Evolutionary conservation across 805 yeast genomes (phyloP).

Genomic region (Nematodospora valgi): DNA sequence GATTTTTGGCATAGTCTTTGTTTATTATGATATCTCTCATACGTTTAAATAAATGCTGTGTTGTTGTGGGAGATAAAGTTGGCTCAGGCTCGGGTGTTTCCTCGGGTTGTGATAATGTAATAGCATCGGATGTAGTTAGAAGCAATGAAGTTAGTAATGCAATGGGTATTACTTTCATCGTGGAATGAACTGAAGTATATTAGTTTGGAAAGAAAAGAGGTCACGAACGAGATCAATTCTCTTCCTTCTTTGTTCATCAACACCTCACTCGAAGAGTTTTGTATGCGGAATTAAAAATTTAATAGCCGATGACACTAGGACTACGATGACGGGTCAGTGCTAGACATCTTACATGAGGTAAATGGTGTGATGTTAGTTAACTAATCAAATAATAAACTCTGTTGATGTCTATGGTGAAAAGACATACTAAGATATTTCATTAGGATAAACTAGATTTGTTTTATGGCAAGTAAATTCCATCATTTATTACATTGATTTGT

Average conservation of each 20-base stretch:
- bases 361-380: slow-evolving; percentile 21
- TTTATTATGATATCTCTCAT: slow-evolving; percentile 27
- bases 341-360: too few relatives aligned
- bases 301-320: too few relatives aligned
- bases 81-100: background rate
- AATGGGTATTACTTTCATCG: too few relatives aligned
- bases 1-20: slow-evolving; percentile 24
- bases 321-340: too few relatives aligned
- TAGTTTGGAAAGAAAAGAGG: too few relatives aligned
- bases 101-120: background rate
- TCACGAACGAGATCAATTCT: too few relatives aligned
- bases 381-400: slow-evolving; percentile 18
- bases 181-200: background rate
- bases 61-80: background rate
- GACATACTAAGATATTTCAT: slow-evolving; percentile 18
- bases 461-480: slow-evolving; percentile 45
- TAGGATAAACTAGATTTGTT: slow-evolving; percentile 21
- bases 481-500: slow-evolving; percentile 32
- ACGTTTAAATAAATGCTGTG: slow-evolving; percentile 13
- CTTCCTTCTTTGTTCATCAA: too few relatives aligned
- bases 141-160: background rate
- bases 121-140: background rate
- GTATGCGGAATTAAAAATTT: too few relatives aligned
- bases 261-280: too few relatives aligned
- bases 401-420: slow-evolving; percentile 9